Percentiles rank a stretch among this genome's conserved stretches.
phyloP scores from a whole-genome alignment of 495 filamentous ascomycete genomes.

The Penicillium steckii region DNA sequence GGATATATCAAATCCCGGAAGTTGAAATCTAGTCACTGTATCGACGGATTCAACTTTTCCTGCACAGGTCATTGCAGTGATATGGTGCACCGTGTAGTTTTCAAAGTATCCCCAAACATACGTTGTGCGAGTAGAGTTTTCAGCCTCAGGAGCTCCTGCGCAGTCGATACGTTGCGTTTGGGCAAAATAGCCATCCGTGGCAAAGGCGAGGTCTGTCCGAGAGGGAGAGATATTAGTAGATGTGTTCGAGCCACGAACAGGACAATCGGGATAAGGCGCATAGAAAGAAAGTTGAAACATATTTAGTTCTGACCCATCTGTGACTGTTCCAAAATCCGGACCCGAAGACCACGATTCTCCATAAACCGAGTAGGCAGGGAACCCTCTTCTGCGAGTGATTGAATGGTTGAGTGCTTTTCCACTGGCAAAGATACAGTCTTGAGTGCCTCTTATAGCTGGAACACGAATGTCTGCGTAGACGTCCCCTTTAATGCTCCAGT shows the following conservation, averaged over 20 bases:
- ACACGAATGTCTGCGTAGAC: not conserved
- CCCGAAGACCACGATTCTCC: no score
- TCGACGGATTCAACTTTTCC: constrained; percentile 4
- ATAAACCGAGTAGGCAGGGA: not conserved
- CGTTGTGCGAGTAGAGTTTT: not conserved
- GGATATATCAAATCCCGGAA: constrained; percentile 5
- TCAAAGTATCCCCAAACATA: constrained; percentile 4
- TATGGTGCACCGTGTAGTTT: not conserved
- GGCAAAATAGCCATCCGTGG: not conserved
- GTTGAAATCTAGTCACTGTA: not conserved
- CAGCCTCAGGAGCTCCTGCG: not conserved
- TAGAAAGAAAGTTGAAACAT: not conserved
- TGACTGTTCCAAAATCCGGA: not conserved
- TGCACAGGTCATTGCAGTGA: constrained; percentile 1
- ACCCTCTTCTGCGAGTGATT: not conserved
- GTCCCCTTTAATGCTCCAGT: not conserved
- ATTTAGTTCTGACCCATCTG: not conserved
- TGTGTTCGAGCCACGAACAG: not conserved
- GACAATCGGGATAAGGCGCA: not conserved
- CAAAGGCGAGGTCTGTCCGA: not conserved
- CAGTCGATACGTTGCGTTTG: not conserved
- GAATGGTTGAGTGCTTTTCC: not conserved
- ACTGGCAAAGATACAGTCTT: not conserved
- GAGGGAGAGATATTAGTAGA: not conserved
- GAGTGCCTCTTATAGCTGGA: not conserved